Base-by-base conservation (phyloP, 2,329 filamentous ascomycete species). In the Pestalotiopsis sp. region DNA sequence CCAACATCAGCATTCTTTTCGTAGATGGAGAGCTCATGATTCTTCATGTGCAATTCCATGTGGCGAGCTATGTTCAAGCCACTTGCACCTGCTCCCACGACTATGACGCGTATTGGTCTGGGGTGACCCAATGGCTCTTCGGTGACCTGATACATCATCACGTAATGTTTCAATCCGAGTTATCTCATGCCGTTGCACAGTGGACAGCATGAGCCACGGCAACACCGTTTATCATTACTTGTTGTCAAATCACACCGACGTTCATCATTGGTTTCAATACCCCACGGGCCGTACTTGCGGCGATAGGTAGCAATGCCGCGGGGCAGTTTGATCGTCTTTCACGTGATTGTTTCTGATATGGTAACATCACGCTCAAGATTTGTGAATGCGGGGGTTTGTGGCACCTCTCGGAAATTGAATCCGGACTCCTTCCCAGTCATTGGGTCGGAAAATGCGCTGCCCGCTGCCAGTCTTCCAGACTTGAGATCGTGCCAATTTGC, bases 1-100 rank as follows among this genome's bases (percentile, higher is more conserved):
- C 65, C 65, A 7, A 67, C 36, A 31, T n/a, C 12, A n/a, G 63
- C 39, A 31, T 65, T 65, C 45, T 65, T 65, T 36, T 65, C 63
- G 45, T 65, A 65, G 25, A 20, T 36, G 6, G 57, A 7, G 3
- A 59, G 57, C n/a, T 23, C n/a, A 13, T 5, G n/a, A 39, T 62
- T 62, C 38, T 62, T 38, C 61, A 62, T 62, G 9, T 62, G 36
- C 17, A 38, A 1, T 13, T 36, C 25, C 27, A 62, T 39, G 38
- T 62, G 25, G 12, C 61, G 61, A 36, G 61, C 61, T 23, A 62
- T n/a, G 38, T 62, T 62, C 27, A 62, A 39, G n/a, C 61, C 61
- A 20, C 27, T 38, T 38, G 61, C 61, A 39, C 61, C 61, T 38
- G 61, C 61, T 41, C 61, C 61, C 9, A 62, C 36, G 1, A 39